A percentile compares a stretch with the other conserved stretches of the same genome.
Conservation (phyloP, 2,329 filamentous ascomycete genomes). For the Sphaerostilbella broomeana region DNA sequence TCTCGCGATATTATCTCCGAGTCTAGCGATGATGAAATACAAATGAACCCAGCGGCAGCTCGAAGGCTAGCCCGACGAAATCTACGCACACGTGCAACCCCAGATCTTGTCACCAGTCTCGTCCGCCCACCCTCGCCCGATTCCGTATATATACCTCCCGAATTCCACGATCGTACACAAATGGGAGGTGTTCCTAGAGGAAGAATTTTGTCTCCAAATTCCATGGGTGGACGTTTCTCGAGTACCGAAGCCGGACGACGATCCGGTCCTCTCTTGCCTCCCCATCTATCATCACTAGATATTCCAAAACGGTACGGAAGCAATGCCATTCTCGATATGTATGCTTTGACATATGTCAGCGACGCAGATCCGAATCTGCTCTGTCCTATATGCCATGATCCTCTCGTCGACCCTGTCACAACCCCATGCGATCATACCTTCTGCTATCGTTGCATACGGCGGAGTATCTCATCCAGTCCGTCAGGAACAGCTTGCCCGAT, state of each 20-base stretch:
- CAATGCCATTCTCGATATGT: constrained; percentile 37
- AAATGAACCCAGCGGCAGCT: constrained; percentile 29
- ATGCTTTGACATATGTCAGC: constrained; percentile 37
- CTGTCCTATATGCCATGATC: constrained; percentile 52
- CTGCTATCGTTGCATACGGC: constrained; percentile 50
- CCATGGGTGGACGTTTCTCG: constrained; percentile 17
- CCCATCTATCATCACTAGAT: constrained; percentile 33
- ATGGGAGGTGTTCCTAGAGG: constrained; percentile 16
- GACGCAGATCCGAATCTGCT: constrained; percentile 43
- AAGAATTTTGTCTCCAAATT: constrained; percentile 13
- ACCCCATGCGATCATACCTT: constrained; percentile 61
- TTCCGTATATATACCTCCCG: constrained; percentile 25
- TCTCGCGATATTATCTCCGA: constrained; percentile 23
- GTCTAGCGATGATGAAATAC: constrained; percentile 31
- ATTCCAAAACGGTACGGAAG: constrained; percentile 34
- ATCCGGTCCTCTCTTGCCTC: constrained; percentile 29
- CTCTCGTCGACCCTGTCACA: constrained; percentile 54
- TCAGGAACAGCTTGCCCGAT: constrained; percentile 47
- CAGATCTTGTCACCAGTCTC: constrained; percentile 34
- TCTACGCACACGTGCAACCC: constrained; percentile 30
- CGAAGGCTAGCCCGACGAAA: constrained; percentile 32
- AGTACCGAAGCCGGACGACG: constrained; percentile 23
- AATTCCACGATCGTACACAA: constrained; percentile 19
- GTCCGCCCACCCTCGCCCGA: constrained; percentile 34
- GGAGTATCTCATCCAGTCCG: constrained; percentile 34